Evolutionary conservation across 805 yeast genomes (phyloP).

Genomic region (Lipomyces mesembrius): DNA sequence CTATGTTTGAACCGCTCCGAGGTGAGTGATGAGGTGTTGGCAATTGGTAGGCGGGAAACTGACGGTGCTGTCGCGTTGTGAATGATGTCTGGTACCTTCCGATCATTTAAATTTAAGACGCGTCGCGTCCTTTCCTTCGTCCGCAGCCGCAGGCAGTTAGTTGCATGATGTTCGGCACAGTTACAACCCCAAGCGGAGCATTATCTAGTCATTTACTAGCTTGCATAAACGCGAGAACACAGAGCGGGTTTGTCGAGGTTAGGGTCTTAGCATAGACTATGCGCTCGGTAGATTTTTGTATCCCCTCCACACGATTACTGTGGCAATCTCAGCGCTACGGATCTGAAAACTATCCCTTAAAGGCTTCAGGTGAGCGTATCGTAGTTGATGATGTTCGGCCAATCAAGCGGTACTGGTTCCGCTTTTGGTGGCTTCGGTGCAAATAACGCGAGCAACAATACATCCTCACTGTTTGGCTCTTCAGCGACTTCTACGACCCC

Average conservation of each 20-base stretch:
- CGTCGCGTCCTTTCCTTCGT: not conserved
- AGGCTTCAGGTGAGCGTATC: not conserved
- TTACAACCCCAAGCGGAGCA: not conserved
- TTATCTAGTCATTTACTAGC: not conserved
- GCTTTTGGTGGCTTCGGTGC: slow-evolving; percentile 36
- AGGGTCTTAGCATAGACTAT: not conserved
- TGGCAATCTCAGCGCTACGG: not conserved
- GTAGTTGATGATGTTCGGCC: slow-evolving; percentile 31
- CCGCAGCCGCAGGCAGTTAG: not conserved
- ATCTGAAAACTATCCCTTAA: not conserved
- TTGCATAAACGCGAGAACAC: slow-evolving; percentile 20
- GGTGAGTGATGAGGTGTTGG: not conserved
- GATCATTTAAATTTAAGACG: not conserved
- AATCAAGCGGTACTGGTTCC: slow-evolving; percentile 35
- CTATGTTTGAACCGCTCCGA: not conserved
- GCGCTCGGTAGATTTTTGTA: not conserved
- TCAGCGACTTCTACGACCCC: slow-evolving; percentile 19
- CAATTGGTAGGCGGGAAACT: not conserved
- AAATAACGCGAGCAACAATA: slow-evolving; percentile 27
- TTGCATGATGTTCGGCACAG: not conserved
- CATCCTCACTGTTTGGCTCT: slow-evolving; percentile 27
- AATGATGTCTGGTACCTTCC: not conserved
- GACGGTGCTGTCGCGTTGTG: not conserved
- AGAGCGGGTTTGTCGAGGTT: not conserved
- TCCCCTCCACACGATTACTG: not conserved